Base-by-base conservation (phyloP, 129 eudicot species). In the Dittrichia graveolens region DNA sequence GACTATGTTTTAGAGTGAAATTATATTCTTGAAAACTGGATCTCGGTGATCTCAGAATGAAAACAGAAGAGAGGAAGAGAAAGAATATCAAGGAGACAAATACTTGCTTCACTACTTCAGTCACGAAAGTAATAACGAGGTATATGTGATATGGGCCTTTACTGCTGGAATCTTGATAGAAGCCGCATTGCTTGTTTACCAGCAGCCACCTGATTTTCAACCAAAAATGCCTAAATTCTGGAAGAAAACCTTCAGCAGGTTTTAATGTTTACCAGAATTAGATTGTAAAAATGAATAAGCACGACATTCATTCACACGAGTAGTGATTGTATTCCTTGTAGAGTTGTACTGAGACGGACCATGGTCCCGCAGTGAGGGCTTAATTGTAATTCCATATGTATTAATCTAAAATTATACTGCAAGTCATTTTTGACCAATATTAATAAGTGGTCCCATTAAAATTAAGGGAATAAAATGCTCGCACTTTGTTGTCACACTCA, bases 121-220 rank as follows among this genome's bases (percentile, higher is more conserved):
- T 53, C 79, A 79, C 35, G 75, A 85, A 85, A 72, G 81, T 15
- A 88, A 82, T 15, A 62, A 80, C 14, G 60, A 67, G 48, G 82
- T 82, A 46, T 92, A 81, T 58, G 61, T 83, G 18, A 92, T 92
- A 75, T 92, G 98, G 96, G 96, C 86, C 70, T 15, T 92, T 53
- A 92, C 98, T 5, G 96, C 98, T 11, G 96, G 83, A 48, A 85
- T 92, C 75, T 69, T 92, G 73, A 89, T 89, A 39, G 67, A 73
- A 38, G 84, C 85, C 41, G 98, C 95, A 61, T 79, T 95, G 8
- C 54, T 89, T 13, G 89, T 87, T 53, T 92, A 83, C 76, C 84
- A 83, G 41, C 72, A 74, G 15, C 70, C 73, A 34, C 98, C 98
- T 2, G 85, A 79, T 35, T 92, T 92, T 73, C 57, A 77, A 37